Base-by-base conservation (phyloP, 495 filamentous ascomycete genomes). In the Aspergillus saccharolyticus region DNA sequence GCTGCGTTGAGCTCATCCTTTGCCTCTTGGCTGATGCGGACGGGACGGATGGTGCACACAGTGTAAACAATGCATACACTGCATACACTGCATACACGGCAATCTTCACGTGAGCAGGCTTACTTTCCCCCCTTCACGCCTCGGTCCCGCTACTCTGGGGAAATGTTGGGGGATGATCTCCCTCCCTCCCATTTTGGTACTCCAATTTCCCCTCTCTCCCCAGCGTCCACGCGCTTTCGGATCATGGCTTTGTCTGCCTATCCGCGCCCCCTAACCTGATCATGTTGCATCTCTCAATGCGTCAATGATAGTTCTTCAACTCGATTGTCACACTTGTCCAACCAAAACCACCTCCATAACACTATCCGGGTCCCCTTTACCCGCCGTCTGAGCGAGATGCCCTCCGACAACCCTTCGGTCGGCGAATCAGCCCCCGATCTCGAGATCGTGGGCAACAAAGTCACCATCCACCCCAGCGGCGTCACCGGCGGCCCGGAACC, bases 391-490 rank as follows among this genome's bases (percentile, higher is more conserved):
- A 44, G 15, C 43, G 67, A 45, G 42, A 78, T 76, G 73, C 60
- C 74, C 47, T 63, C 71, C 24, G 59, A 70, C 14, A 76, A 77
- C 56, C 44, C 70, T 19, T 52, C 65, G 42, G 59, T 71, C 24
- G 57, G 60, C 33, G 62, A 71, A n/a, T 72, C 85, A 25, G 87
- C 89, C 63, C 90, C 90, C 25, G 90, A 96, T 70, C 74, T 96
- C 56, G 86, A 89, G 68, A 93, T 96, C 56, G 74, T 90, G 16
- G 89, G 89, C 54, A 81, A 88, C 63, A 78, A 89, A 63, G 82
- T 94, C 52, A 91, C 87, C 15, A 82, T 96, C 39, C 88, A 90
- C 68, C 88, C 89, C 8, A 85, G 87, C 55, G 90, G 89, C 47
- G 90, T 77, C 50, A 78, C 73, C 5, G 73, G 70, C 21, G 74